phyloP scores from a whole-genome alignment of 495 filamentous ascomycete genomes.

The Extremus antarcticus region DNA sequence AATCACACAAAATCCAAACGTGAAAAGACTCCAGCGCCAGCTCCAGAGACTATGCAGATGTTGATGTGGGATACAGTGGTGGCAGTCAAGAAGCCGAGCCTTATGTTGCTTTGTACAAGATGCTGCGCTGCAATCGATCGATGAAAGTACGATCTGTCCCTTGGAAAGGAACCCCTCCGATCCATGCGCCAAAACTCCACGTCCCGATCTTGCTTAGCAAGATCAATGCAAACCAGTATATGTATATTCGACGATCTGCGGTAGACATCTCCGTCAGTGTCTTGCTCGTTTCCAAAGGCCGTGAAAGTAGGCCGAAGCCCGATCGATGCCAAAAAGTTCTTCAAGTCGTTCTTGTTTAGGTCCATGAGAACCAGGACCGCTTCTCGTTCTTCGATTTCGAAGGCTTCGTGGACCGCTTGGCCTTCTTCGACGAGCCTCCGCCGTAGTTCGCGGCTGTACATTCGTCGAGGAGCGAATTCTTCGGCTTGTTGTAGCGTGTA shows the following conservation, averaged over 20 bases:
- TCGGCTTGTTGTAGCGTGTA: conserved; percentile 35
- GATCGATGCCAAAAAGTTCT: not conserved
- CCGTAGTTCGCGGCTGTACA: conserved; percentile 21
- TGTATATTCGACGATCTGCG: not conserved
- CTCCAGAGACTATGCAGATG: not conserved
- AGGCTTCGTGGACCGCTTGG: not conserved
- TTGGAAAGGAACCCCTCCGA: too few relatives aligned
- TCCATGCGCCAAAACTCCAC: not conserved
- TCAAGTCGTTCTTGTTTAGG: not conserved
- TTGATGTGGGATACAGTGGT: not conserved
- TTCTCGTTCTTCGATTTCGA: not conserved
- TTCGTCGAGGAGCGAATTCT: conserved; percentile 37
- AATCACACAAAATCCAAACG: too few relatives aligned
- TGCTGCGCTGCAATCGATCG: too few relatives aligned
- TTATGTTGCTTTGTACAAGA: not conserved
- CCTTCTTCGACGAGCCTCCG: conserved; percentile 5
- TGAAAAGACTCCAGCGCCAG: not conserved
- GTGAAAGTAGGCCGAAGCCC: not conserved
- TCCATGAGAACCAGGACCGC: conserved; percentile 10
- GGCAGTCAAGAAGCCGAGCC: not conserved
- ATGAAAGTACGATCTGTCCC: too few relatives aligned
- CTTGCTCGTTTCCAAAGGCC: not conserved
- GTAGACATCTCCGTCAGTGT: not conserved
- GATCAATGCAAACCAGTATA: not conserved
- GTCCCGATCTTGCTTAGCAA: too few relatives aligned